These are phyloP conservation scores for Vigna trinervia DNA, from an alignment of 306 rosid genomes.

Conservation along the genomic window DNA sequence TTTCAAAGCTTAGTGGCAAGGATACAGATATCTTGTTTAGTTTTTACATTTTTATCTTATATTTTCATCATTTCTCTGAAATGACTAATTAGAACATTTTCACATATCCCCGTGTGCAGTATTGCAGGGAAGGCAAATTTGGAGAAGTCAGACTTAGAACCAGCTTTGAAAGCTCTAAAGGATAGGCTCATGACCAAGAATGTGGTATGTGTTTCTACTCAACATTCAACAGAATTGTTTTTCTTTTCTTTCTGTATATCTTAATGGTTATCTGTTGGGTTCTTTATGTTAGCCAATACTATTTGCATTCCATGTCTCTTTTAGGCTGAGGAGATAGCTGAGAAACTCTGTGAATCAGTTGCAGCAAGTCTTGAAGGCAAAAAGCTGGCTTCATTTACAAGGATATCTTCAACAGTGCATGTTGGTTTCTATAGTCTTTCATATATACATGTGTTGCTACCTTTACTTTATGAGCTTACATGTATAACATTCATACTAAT, in stretches of 20 bases:
- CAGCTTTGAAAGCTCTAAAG: constrained; percentile 88
- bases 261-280: constrained; percentile 1
- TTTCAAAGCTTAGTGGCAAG: background rate
- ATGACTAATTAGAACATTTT: constrained; percentile 3
- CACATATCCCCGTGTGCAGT: constrained; percentile 48
- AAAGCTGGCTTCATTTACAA: constrained; percentile 84
- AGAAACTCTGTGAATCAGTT: constrained; percentile 93
- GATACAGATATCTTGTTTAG: background rate
- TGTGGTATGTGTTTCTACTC: constrained; percentile 62
- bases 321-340: constrained; percentile 95
- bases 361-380: constrained; percentile 93
- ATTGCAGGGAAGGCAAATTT: constrained; percentile 89
- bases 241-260: background rate
- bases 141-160: constrained; percentile 88
- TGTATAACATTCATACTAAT: constrained; percentile 38
- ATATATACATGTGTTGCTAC: background rate
- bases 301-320: constrained; percentile 35
- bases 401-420: constrained; percentile 91
- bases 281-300: constrained; percentile 29
- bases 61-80: constrained; percentile 25
- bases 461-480: constrained; percentile 35
- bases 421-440: constrained; percentile 50
- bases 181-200: constrained; percentile 95
- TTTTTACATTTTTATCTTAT: background rate
- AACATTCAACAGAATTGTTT: background rate